Percentiles rank a stretch among this genome's conserved stretches.
Evolutionary conservation across 345 rosid species (phyloP).

Genomic region (Citrus australasica): DNA sequence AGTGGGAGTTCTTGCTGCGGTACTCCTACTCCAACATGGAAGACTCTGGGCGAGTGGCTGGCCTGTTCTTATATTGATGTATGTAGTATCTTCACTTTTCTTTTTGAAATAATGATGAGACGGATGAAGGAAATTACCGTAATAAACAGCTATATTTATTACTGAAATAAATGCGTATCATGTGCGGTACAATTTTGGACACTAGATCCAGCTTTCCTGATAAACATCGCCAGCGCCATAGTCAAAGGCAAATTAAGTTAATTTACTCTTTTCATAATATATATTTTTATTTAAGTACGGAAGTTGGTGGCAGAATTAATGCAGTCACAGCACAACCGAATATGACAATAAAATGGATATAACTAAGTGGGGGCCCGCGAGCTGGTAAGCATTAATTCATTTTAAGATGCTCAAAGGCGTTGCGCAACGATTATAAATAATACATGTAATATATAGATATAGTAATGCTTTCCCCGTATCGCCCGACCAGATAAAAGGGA

Average conservation of each 20-base stretch:
- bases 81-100: neutral
- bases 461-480: too few species aligned
- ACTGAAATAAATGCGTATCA: neutral
- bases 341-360: neutral
- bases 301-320: neutral
- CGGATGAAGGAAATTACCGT: neutral
- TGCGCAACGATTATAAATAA: too few species aligned
- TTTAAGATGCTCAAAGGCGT: too few species aligned
- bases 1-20: too few species aligned
- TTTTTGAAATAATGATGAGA: neutral
- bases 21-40: too few species aligned
- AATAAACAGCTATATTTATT: neutral
- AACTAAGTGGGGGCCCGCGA: too few species aligned
- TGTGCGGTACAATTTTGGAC: neutral
- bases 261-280: too few species aligned
- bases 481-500: too few species aligned
- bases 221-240: neutral
- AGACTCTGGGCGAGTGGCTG: too few species aligned
- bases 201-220: neutral
- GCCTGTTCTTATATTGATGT: neutral
- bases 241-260: neutral
- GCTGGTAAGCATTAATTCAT: too few species aligned
- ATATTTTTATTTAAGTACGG: too few species aligned
- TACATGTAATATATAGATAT: too few species aligned
- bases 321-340: neutral